These are phyloP conservation scores for Elymus sibiricus DNA, from an alignment of 176 grass and related monocot genomes.

Conservation along the genomic window DNA sequence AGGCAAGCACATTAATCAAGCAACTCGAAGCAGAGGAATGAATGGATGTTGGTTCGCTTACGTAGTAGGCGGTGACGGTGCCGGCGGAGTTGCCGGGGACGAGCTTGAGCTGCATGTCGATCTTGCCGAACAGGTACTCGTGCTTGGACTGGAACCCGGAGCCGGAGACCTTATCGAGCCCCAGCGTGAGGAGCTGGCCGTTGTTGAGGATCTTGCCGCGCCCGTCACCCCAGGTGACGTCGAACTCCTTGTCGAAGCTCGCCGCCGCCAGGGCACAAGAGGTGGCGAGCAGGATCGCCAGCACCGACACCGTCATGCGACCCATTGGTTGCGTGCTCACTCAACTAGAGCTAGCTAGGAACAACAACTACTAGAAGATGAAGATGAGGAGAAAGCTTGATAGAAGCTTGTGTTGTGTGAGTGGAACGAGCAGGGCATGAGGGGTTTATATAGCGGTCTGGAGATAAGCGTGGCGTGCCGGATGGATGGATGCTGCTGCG, in stretches of 20 bases:
- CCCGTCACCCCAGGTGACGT: slow-evolving; percentile 81
- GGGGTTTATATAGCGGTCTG: slow-evolving; percentile 65
- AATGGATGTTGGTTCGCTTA: not conserved
- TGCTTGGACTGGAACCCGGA: slow-evolving; percentile 84
- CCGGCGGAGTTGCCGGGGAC: slow-evolving; percentile 84
- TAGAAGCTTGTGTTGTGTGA: not conserved
- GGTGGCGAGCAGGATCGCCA: slow-evolving; percentile 10
- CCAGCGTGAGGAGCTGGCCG: slow-evolving; percentile 54
- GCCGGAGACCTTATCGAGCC: slow-evolving; percentile 59
- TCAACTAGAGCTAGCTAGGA: not conserved
- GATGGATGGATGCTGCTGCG: slow-evolving; percentile 20
- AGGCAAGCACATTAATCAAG: not conserved
- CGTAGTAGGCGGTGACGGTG: slow-evolving; percentile 89
- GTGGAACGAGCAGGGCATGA: not conserved
- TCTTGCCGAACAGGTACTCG: slow-evolving; percentile 91
- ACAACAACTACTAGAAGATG: too few species aligned
- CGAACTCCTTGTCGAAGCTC: slow-evolving; percentile 61
- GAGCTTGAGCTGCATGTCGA: slow-evolving; percentile 87
- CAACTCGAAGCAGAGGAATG: not conserved
- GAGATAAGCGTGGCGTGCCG: not conserved
- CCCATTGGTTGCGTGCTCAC: not conserved
- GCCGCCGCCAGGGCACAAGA: slow-evolving; percentile 20
- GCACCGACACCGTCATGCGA: not conserved
- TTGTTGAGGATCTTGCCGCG: slow-evolving; percentile 57
- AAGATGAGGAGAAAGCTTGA: not conserved